These are phyloP conservation scores for Alternaria sp. DNA, from an alignment of 2,329 filamentous ascomycete genomes.

Conservation along the genomic window DNA sequence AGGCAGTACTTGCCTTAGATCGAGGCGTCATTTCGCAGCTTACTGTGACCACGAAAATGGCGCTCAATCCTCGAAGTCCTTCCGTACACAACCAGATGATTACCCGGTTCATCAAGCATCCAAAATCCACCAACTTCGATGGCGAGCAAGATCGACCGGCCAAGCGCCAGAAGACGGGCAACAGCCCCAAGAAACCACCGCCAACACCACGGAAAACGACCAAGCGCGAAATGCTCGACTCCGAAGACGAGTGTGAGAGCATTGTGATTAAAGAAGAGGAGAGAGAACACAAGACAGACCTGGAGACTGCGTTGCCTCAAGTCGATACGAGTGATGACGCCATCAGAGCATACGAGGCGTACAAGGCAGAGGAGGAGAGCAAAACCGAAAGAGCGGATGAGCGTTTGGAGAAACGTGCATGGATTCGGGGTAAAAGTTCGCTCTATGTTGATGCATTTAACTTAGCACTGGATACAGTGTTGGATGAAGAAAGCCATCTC, in stretches of 20 bases:
- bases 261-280: constrained; percentile 37
- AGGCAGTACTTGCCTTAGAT: constrained; percentile 8
- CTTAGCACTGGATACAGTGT: constrained; percentile 84
- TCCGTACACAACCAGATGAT: constrained; percentile 60
- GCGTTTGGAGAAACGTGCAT: constrained; percentile 66
- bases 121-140: constrained; percentile 56
- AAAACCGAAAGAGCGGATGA: constrained; percentile 53
- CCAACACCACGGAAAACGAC: constrained; percentile 32
- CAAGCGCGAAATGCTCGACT: constrained; percentile 50
- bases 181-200: constrained; percentile 26
- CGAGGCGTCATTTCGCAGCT: constrained; percentile 13
- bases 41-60: constrained; percentile 33
- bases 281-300: constrained; percentile 64
- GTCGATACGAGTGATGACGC: constrained; percentile 72
- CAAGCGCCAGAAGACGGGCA: constrained; percentile 53
- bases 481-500: constrained; percentile 86
- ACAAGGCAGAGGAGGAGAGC: constrained; percentile 64
- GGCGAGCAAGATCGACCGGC: constrained; percentile 50
- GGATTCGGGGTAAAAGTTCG: constrained; percentile 81
- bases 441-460: constrained; percentile 99
- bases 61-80: constrained; percentile 51
- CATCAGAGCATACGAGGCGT: constrained; percentile 80
- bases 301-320: constrained; percentile 75
- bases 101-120: constrained; percentile 53
- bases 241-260: constrained; percentile 51